These are phyloP conservation scores for Diaporthe velutina DNA, from an alignment of 2,329 filamentous ascomycete genomes.

Conservation along the genomic window DNA sequence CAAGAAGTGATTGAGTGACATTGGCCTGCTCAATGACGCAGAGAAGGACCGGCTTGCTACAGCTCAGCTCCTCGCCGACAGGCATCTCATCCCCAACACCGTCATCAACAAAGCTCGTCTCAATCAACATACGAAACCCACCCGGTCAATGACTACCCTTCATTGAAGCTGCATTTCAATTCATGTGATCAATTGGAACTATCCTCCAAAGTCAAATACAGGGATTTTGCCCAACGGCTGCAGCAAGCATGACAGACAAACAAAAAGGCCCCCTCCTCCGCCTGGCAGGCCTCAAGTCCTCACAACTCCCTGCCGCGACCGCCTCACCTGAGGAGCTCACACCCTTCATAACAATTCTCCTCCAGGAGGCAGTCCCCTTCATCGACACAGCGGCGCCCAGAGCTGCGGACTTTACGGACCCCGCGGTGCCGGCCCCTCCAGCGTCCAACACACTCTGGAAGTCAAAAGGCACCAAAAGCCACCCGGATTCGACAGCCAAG, in stretches of 20 bases:
- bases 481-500: constrained; percentile 60
- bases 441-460: constrained; percentile 49
- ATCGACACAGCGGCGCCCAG: constrained; percentile 66
- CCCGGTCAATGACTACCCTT: no score
- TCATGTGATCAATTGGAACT: neutral
- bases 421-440: constrained; percentile 41
- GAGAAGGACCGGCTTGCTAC: neutral
- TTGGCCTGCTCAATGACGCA: constrained; percentile 30
- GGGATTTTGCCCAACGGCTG: neutral
- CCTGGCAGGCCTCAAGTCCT: constrained; percentile 63
- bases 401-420: constrained; percentile 40
- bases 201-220: neutral
- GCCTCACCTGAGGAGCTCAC: constrained; percentile 58
- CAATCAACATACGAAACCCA: neutral
- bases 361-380: constrained; percentile 72
- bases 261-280: constrained; percentile 59
- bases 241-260: neutral
- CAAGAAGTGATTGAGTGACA: constrained; percentile 9
- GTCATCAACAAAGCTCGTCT: neutral
- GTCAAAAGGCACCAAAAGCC: constrained; percentile 58
- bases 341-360: constrained; percentile 64
- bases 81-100: constrained; percentile 1
- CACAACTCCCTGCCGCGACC: constrained; percentile 59
- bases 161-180: neutral
- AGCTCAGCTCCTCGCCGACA: constrained; percentile 12